Evolutionary conservation across 768 basidiomycete species (phyloP).

Genomic region (Collybiopsis luxurians): DNA sequence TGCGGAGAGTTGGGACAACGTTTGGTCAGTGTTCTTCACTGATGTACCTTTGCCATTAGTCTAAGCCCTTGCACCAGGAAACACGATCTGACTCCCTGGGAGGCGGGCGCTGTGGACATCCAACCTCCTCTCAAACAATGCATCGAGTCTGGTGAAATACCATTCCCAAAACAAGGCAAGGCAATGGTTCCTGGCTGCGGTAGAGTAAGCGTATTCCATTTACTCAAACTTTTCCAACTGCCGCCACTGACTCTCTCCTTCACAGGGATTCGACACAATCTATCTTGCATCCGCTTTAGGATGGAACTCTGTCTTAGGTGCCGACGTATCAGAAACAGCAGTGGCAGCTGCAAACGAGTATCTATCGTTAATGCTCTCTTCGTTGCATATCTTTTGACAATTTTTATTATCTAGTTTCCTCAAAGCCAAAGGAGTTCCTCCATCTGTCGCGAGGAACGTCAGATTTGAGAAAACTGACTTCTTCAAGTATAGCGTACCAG

Average conservation of each 20-base stretch:
- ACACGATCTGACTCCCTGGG: conserved; percentile 57
- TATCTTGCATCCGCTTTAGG: conserved; percentile 45
- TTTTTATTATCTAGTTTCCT: background rate
- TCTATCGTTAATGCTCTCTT: conserved; percentile 13
- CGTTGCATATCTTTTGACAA: background rate
- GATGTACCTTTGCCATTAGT: too few species aligned
- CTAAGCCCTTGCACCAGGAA: background rate
- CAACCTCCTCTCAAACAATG: conserved; percentile 58
- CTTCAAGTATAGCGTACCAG: conserved; percentile 41
- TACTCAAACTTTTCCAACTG: background rate
- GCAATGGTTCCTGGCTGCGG: conserved; percentile 63
- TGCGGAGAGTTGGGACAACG: conserved; percentile 24
- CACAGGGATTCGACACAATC: conserved; percentile 59
- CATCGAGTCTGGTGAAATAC: conserved; percentile 41
- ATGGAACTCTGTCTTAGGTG: conserved; percentile 45
- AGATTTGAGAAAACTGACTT: conserved; percentile 47
- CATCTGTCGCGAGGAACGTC: conserved; percentile 27
- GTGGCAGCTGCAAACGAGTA: conserved; percentile 44
- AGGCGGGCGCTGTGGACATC: conserved; percentile 34
- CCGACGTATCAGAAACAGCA: conserved; percentile 59
- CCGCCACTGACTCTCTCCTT: background rate
- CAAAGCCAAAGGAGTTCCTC: conserved; percentile 9
- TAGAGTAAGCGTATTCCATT: conserved; percentile 19
- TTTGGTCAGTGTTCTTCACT: too few species aligned
- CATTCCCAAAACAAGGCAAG: conserved; percentile 38